Percentiles rank a stretch among this genome's conserved stretches.
phyloP scores from a whole-genome alignment of 2,329 filamentous ascomycete genomes.

The Monosporascus sp. region DNA sequence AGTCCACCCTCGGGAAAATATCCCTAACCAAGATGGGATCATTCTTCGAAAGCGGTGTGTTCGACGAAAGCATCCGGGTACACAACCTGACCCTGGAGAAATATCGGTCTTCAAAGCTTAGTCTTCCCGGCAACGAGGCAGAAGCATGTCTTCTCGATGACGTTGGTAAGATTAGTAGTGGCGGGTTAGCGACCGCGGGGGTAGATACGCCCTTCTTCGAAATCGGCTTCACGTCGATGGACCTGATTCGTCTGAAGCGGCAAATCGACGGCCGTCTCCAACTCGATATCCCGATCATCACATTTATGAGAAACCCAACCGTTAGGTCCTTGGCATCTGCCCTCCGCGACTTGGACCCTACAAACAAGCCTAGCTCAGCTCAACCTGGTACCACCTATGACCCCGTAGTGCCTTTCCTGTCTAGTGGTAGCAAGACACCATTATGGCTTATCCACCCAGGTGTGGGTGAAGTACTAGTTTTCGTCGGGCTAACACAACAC shows the following conservation, averaged over 20 bases:
- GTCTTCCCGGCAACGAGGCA: neutral
- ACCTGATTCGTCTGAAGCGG: slow-evolving; percentile 35
- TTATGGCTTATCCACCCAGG: slow-evolving; percentile 38
- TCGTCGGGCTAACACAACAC: slow-evolving; percentile 32
- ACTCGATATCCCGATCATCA: slow-evolving; percentile 28
- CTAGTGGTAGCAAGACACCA: slow-evolving; percentile 28
- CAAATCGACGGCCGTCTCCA: slow-evolving; percentile 24
- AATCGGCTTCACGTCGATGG: slow-evolving; percentile 34
- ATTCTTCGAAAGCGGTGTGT: slow-evolving; percentile 19
- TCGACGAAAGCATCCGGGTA: slow-evolving; percentile 6
- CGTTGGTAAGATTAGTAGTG: neutral
- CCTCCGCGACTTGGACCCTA: slow-evolving; percentile 17
- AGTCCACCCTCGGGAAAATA: slow-evolving; percentile 36
- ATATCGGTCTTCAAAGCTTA: too few relatives aligned
- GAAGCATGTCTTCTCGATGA: slow-evolving; percentile 3
- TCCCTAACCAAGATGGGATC: slow-evolving; percentile 30
- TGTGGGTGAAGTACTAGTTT: slow-evolving; percentile 37
- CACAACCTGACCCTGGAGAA: too few relatives aligned
- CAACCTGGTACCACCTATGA: slow-evolving; percentile 1
- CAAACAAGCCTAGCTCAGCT: neutral
- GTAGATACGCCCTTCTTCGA: slow-evolving; percentile 25
- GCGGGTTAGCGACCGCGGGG: slow-evolving; percentile 4
- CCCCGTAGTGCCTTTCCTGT: slow-evolving; percentile 24
- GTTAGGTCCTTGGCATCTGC: slow-evolving; percentile 21
- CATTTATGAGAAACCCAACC: slow-evolving; percentile 30